A percentile compares a stretch with the other conserved stretches of the same genome.
phyloP scores from a whole-genome alignment of 176 grass and related monocot species.

The Bothriochloa decipiens region DNA sequence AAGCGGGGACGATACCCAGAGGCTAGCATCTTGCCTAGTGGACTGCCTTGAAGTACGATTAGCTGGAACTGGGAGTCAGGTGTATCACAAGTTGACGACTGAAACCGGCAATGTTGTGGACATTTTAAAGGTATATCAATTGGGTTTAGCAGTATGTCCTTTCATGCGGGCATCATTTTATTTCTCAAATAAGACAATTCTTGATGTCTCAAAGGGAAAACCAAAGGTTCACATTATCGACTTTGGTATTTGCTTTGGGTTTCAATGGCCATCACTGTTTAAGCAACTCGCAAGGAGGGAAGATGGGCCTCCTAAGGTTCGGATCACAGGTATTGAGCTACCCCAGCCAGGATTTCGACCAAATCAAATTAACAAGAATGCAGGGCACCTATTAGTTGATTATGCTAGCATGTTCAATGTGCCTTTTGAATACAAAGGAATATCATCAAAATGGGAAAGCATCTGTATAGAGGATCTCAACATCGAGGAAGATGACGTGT shows the following conservation, averaged over 20 bases:
- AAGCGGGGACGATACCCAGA: conserved; percentile 55
- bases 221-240: conserved; percentile 70
- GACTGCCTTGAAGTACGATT: conserved; percentile 62
- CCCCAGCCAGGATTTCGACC: conserved; percentile 62
- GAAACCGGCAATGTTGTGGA: conserved; percentile 21
- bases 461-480: conserved; percentile 38
- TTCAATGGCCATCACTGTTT: conserved; percentile 76
- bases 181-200: conserved; percentile 62
- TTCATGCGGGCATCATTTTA: conserved; percentile 49
- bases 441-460: conserved; percentile 64
- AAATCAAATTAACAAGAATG: conserved; percentile 28
- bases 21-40: conserved; percentile 58
- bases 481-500: conserved; percentile 34
- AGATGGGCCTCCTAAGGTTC: conserved; percentile 50
- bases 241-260: conserved; percentile 72
- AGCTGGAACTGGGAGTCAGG: conserved; percentile 58
- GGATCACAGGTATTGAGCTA: conserved; percentile 69
- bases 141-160: conserved; percentile 39
- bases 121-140: conserved; percentile 41
- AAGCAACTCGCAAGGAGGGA: conserved; percentile 48
- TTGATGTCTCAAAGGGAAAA: conserved; percentile 45
- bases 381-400: conserved; percentile 48
- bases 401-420: conserved; percentile 69
- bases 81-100: conserved; percentile 35
- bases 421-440: conserved; percentile 60